These are phyloP conservation scores for Exophiala xenobiotica DNA, from an alignment of 2,329 filamentous ascomycete species.

Conservation along the genomic window DNA sequence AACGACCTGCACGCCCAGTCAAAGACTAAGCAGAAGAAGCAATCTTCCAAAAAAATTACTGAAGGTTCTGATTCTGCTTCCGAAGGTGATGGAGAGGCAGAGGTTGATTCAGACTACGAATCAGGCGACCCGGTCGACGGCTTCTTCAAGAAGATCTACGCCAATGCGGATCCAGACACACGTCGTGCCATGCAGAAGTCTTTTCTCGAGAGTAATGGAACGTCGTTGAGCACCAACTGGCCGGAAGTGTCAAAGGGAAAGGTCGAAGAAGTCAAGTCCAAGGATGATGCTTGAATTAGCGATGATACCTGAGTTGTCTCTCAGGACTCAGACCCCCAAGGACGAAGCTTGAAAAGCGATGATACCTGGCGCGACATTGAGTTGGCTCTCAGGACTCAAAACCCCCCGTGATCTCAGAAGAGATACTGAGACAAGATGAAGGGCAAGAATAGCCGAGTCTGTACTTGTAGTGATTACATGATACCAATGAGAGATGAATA, in stretches of 20 bases:
- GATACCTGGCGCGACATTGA: too few species aligned
- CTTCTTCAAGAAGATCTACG: constrained; percentile 92
- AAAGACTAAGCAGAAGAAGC: constrained; percentile 32
- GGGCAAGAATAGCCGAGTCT: too few species aligned
- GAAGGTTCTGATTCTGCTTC: constrained; percentile 40
- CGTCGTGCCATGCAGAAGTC: constrained; percentile 97
- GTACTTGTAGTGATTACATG: too few species aligned
- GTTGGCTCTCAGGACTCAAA: too few species aligned
- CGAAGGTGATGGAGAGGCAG: constrained; percentile 51
- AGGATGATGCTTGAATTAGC: constrained; percentile 16
- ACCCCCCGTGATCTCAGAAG: too few species aligned
- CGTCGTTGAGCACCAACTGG: constrained; percentile 90
- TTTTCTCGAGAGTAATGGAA: constrained; percentile 90
- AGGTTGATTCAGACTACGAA: constrained; percentile 45
- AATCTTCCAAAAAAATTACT: constrained; percentile 31
- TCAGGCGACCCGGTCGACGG: constrained; percentile 52
- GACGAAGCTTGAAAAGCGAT: too few species aligned
- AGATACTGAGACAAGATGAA: too few species aligned
- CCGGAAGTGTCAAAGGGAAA: constrained; percentile 69
- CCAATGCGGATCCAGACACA: constrained; percentile 72
- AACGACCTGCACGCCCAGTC: constrained; percentile 48
- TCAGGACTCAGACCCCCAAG: too few species aligned
- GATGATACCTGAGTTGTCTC: too few species aligned
- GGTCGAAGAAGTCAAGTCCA: constrained; percentile 53
- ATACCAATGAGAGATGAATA: too few species aligned